phyloP scores from a whole-genome alignment of 768 basidiomycete genomes.

The Kondoa malvinella region DNA sequence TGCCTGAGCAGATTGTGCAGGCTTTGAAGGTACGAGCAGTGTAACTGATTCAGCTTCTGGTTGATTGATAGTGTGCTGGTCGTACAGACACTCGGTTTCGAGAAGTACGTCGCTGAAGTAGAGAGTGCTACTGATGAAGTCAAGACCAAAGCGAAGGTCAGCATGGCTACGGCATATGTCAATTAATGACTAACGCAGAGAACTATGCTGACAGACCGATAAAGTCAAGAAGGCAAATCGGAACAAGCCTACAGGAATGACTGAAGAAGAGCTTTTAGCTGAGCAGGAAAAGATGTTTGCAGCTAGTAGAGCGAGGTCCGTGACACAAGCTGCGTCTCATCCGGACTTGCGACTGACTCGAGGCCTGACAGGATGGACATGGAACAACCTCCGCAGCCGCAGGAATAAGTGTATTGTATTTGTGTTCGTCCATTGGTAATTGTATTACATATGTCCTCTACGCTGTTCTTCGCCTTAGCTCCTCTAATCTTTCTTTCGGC shows the following conservation, averaged over 20 bases:
- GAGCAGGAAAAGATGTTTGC: conserved; percentile 86
- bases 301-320: conserved; percentile 46
- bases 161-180: conserved; percentile 17
- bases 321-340: too few relatives aligned
- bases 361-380: not conserved
- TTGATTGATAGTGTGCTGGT: conserved; percentile 1
- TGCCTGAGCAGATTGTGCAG: conserved; percentile 85
- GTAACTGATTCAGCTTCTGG: not conserved
- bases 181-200: not conserved
- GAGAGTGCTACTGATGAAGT: conserved; percentile 88
- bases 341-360: not conserved
- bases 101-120: conserved; percentile 72
- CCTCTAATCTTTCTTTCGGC: conserved; percentile 14
- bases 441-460: not conserved
- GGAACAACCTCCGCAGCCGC: not conserved
- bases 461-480: conserved; percentile 6
- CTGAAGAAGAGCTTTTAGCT: conserved; percentile 70
- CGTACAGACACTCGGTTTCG: conserved; percentile 70
- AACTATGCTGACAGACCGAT: conserved; percentile 40
- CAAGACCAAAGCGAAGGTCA: conserved; percentile 83
- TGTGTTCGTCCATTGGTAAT: not conserved
- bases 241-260: conserved; percentile 69
- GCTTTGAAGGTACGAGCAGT: conserved; percentile 56
- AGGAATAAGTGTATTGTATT: not conserved
- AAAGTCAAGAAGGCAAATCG: conserved; percentile 79